A percentile compares a stretch with the other conserved stretches of the same genome.
Evolutionary conservation across 495 filamentous ascomycete species (phyloP).

Genomic region (Xanthoparmelia taractica): DNA sequence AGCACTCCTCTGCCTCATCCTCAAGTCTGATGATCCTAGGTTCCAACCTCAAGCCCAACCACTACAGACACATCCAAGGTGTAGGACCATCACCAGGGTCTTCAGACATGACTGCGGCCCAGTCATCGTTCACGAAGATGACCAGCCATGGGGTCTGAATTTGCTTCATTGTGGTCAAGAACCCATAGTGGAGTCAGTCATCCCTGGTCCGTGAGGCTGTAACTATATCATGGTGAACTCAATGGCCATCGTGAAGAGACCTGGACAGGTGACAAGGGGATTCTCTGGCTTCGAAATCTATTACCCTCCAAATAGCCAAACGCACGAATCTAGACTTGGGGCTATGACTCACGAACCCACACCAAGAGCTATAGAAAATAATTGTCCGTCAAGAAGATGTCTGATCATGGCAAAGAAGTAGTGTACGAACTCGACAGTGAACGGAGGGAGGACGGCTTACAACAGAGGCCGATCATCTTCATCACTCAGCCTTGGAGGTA

Average conservation of each 20-base stretch:
- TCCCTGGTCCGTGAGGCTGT: background rate
- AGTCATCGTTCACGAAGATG: too few species aligned
- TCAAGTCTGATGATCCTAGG: too few species aligned
- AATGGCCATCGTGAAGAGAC: slow-evolving; percentile 28
- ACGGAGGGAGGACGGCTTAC: slow-evolving; percentile 13
- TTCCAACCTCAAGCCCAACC: too few species aligned
- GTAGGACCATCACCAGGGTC: too few species aligned
- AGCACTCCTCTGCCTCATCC: too few species aligned
- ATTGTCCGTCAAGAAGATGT: slow-evolving; percentile 26
- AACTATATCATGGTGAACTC: slow-evolving; percentile 18
- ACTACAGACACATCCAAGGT: too few species aligned
- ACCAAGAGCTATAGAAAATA: slow-evolving; percentile 14
- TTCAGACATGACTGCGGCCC: too few species aligned
- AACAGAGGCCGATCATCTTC: slow-evolving; percentile 31
- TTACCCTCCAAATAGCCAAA: slow-evolving; percentile 38
- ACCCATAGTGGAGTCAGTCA: slow-evolving; percentile 2
- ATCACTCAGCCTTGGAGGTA: slow-evolving; percentile 33
- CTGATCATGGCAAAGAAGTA: slow-evolving; percentile 29
- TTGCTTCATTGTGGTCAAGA: background rate
- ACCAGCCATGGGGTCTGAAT: background rate
- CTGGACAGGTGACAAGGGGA: slow-evolving; percentile 36
- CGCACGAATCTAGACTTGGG: slow-evolving; percentile 43
- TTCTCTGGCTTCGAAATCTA: slow-evolving; percentile 44
- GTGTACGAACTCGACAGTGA: slow-evolving; percentile 28
- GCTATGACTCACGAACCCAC: slow-evolving; percentile 39